These are phyloP conservation scores for Vitis hybrid DNA, from an alignment of 177 flowering plant species.

Conservation along the genomic window DNA sequence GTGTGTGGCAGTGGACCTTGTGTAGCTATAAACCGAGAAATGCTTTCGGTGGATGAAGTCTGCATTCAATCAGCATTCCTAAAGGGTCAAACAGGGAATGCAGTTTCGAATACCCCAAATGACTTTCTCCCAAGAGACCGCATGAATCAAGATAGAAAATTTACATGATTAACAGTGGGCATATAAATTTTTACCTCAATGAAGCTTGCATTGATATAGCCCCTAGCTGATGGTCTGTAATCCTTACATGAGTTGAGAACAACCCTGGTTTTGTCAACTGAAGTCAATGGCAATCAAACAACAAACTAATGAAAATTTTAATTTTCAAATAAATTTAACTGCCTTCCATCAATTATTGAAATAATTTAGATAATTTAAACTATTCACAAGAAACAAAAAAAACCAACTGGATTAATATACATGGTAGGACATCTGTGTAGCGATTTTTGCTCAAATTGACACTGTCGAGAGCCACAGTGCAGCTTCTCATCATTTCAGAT, in stretches of 20 bases:
- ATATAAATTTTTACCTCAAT: slow-evolving; percentile 40
- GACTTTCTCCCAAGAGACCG: slow-evolving; percentile 4
- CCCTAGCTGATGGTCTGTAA: slow-evolving; percentile 58
- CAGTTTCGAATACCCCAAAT: not conserved
- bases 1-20: slow-evolving; percentile 96
- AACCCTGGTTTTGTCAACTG: slow-evolving; percentile 85
- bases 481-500: slow-evolving; percentile 47
- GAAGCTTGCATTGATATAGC: slow-evolving; percentile 93
- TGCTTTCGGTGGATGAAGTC: slow-evolving; percentile 49
- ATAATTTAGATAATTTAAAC: not conserved
- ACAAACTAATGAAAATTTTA: not conserved
- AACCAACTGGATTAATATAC: slow-evolving; percentile 28
- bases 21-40: slow-evolving; percentile 85
- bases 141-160: not conserved
- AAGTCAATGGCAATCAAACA: slow-evolving; percentile 14
- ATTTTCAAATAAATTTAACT: not conserved
- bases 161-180: not conserved
- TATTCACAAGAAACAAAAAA: not conserved
- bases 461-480: slow-evolving; percentile 62
- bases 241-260: slow-evolving; percentile 64
- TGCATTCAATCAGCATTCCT: slow-evolving; percentile 32
- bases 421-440: slow-evolving; percentile 77
- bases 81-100: slow-evolving; percentile 11
- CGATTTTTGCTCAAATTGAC: slow-evolving; percentile 77
- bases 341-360: not conserved